Base-by-base conservation (phyloP, 2,329 filamentous ascomycete genomes). In the Triangularia setosa region DNA sequence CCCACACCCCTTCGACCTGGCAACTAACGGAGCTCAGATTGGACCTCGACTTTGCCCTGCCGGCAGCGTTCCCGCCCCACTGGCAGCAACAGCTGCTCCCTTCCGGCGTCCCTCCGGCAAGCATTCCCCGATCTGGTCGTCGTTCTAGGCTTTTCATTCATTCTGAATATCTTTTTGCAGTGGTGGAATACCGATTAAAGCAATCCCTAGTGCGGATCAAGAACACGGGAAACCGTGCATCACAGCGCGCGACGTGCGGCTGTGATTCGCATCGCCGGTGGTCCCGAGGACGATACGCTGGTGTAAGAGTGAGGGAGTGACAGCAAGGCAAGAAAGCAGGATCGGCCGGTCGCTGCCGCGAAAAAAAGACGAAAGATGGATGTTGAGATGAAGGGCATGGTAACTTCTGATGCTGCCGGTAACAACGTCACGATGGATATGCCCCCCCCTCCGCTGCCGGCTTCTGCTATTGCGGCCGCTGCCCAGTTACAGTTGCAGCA, bases 31-130 rank as follows among this genome's bases (percentile, higher is more conserved):
- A 25, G 33, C 33, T 27, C 57, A 48, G 18, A 59, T 59, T 59
- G 57, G 57, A 28, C 57, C 40, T 48, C 35, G 24, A 40, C 28
- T 30, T 53, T 60, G 58, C 58, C 58, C 35, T 60, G 40, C 58
- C 58, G 40, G 58, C 58, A 53, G 30, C 16, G 18, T 21, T 30
- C 23, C 58, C 40, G 40, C 58, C 58, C 57, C 30, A 40, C 57
- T 44, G 25, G 53, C 18, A 59, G 57, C 21, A 28, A 40, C 25
- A 23, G 35, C 23, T 59, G 35, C 23, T 40, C 21, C 56, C 25
- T 57, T 12, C 54, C 23, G n/a, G 54, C 40, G 40, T 48, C 40
- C 18, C n/a, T 48, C 40, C 40, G 40, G 40, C 40, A 48, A 48
- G 14, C 23, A 25, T 55, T 28, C 21, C 7, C 16, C 23, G 21